These are phyloP conservation scores for Mantamonas sphyraenae DNA, from an alignment of 78 protist genomes.

Conservation along the genomic window DNA sequence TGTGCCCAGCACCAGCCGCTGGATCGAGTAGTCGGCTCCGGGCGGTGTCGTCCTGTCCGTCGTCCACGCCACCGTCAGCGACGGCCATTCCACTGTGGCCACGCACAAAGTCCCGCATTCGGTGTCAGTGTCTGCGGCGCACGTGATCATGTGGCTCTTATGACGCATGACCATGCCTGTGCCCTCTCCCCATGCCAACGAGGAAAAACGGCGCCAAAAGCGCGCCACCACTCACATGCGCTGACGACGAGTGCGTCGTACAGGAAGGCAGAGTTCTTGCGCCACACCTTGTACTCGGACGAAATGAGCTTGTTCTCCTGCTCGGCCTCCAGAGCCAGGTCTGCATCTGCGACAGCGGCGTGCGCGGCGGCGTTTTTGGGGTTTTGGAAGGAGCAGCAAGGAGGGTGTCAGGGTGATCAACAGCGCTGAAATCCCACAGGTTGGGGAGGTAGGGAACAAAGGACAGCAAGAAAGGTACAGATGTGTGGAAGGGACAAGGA, in stretches of 20 bases:
- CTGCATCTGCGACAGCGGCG: not conserved
- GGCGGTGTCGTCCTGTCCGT: not conserved
- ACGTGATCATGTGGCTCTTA: no score
- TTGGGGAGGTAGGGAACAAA: not conserved
- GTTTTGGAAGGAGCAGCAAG: not conserved
- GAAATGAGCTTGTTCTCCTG: slow-evolving; percentile 66
- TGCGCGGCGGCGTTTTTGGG: not conserved
- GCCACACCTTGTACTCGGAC: slow-evolving; percentile 92
- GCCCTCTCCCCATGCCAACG: no score
- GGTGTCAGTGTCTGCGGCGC: not conserved
- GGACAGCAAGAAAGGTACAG: not conserved
- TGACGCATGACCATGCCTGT: no score
- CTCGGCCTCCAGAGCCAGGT: slow-evolving; percentile 4
- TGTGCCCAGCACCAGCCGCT: slow-evolving; percentile 83
- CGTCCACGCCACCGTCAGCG: no score
- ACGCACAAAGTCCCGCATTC: not conserved
- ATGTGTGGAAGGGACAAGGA: not conserved
- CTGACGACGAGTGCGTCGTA: slow-evolving; percentile 84
- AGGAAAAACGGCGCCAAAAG: not conserved
- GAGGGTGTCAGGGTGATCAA: not conserved
- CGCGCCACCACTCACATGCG: slow-evolving; percentile 83
- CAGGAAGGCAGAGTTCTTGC: slow-evolving; percentile 89
- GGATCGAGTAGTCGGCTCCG: slow-evolving; percentile 45
- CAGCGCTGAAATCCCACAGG: not conserved
- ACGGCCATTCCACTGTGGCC: not conserved